These are phyloP conservation scores for Schizochytrium sp. DNA, from an alignment of 108 stramenopile genomes.

Conservation along the genomic window DNA sequence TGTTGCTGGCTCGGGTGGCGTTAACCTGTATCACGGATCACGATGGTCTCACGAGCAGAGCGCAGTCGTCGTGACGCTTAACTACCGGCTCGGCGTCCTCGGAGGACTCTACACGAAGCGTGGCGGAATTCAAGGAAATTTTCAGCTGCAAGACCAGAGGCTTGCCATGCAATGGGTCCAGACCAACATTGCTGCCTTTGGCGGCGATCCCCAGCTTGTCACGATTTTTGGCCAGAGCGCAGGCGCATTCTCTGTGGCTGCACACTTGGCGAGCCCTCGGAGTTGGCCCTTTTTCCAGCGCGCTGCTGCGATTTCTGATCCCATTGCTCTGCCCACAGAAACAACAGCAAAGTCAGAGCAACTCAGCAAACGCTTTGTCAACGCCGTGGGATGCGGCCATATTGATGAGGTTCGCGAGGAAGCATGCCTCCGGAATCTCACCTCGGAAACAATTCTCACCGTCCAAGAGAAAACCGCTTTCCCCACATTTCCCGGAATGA, in stretches of 20 bases:
- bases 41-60: background rate
- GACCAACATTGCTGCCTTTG: slow-evolving; percentile 17
- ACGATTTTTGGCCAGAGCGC: slow-evolving; percentile 23
- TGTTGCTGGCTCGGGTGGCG: slow-evolving; percentile 8
- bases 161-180: background rate
- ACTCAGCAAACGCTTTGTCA: background rate
- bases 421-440: background rate
- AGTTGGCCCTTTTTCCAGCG: background rate
- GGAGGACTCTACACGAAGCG: slow-evolving; percentile 26
- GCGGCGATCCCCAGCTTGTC: slow-evolving; percentile 17
- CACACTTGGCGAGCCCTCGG: background rate
- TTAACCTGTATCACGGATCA: slow-evolving; percentile 37
- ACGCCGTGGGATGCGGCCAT: background rate
- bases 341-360: background rate
- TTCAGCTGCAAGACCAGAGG: slow-evolving; percentile 17
- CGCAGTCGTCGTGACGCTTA: slow-evolving; percentile 46
- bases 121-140: slow-evolving; percentile 16
- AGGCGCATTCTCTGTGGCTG: slow-evolving; percentile 10
- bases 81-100: slow-evolving; percentile 48
- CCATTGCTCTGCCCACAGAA: background rate
- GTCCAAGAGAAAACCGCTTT: background rate
- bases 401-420: background rate
- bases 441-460: background rate
- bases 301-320: background rate
- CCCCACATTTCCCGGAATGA: background rate